A percentile compares a stretch with the other conserved stretches of the same genome.
Evolutionary conservation across 1,139 yeast species (phyloP).

Genomic region (Yamadazyma dendronema): DNA sequence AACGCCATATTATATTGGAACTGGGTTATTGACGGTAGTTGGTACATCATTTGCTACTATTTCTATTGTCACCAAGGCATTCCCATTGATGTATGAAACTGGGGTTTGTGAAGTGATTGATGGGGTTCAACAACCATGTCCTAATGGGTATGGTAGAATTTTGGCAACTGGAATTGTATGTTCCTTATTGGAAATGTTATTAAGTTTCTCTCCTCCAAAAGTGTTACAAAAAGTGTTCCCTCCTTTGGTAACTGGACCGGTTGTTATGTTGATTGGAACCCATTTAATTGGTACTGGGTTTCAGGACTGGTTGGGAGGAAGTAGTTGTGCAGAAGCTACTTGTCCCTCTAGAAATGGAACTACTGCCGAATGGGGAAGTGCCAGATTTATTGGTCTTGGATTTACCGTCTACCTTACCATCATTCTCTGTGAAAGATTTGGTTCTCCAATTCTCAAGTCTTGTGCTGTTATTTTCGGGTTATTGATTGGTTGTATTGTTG

Average conservation of each 20-base stretch:
- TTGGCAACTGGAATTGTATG: conserved; percentile 78
- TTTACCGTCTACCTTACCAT: conserved; percentile 76
- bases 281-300: conserved; percentile 68
- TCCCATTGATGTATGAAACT: conserved; percentile 73
- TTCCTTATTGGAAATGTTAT: conserved; percentile 65
- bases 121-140: conserved; percentile 74
- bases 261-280: conserved; percentile 78
- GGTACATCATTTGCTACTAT: conserved; percentile 90
- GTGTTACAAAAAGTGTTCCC: conserved; percentile 74
- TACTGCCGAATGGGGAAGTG: conserved; percentile 74
- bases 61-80: conserved; percentile 69
- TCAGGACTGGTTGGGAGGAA: conserved; percentile 85
- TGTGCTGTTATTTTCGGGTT: conserved; percentile 87
- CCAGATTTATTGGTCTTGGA: conserved; percentile 81
- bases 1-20: conserved; percentile 77
- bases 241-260: conserved; percentile 90
- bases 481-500: conserved; percentile 84
- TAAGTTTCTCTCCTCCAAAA: conserved; percentile 76
- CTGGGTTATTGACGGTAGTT: conserved; percentile 83
- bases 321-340: conserved; percentile 54
- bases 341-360: conserved; percentile 19
- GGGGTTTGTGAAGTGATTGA: conserved; percentile 67
- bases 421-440: conserved; percentile 76
- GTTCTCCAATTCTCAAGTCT: conserved; percentile 92
- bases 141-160: conserved; percentile 85